A percentile compares a stretch with the other conserved stretches of the same genome.
phyloP scores from a whole-genome alignment of 2,329 filamentous ascomycete species.

The Nigrospora oryzae region DNA sequence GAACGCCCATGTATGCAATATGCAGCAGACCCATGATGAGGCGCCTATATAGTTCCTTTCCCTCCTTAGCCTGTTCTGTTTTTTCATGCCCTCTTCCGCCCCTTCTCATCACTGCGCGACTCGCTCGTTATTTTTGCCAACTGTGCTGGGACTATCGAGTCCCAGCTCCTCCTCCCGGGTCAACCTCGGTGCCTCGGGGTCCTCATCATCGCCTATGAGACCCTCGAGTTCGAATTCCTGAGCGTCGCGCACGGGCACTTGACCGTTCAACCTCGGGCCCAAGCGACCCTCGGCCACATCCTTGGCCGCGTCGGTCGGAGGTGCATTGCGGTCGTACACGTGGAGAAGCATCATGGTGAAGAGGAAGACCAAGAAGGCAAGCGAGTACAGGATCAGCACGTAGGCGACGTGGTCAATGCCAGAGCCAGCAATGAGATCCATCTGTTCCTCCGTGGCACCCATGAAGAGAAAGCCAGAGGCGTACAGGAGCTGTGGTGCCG shows the following conservation, averaged over 20 bases:
- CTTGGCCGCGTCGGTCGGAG: conserved; percentile 25
- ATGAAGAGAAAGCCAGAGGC: conserved; percentile 95
- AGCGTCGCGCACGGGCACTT: conserved; percentile 54
- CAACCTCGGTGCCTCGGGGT: conserved; percentile 37
- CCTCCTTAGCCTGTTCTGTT: too few species aligned
- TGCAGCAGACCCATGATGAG: too few species aligned
- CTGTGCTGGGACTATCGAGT: conserved; percentile 38
- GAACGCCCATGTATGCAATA: too few species aligned
- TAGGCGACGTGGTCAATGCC: conserved; percentile 86
- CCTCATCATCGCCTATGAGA: conserved; percentile 81
- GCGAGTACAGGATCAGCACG: conserved; percentile 81
- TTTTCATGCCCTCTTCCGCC: too few species aligned
- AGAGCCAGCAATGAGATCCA: conserved; percentile 65
- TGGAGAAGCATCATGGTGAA: conserved; percentile 81
- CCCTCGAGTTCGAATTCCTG: conserved; percentile 93
- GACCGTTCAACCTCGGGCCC: conserved; percentile 22
- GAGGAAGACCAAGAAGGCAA: conserved; percentile 85
- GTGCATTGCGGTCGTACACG: conserved; percentile 62
- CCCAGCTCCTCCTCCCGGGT: conserved; percentile 22
- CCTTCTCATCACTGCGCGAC: conserved; percentile 13
- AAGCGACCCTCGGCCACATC: conserved; percentile 27
- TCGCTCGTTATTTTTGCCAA: conserved; percentile 36
- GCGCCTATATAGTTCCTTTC: too few species aligned
- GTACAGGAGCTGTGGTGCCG: conserved; percentile 61
- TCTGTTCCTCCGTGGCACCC: conserved; percentile 95